Base-by-base conservation (phyloP, 164 flowering plant species). In the Umbellularia californica region DNA sequence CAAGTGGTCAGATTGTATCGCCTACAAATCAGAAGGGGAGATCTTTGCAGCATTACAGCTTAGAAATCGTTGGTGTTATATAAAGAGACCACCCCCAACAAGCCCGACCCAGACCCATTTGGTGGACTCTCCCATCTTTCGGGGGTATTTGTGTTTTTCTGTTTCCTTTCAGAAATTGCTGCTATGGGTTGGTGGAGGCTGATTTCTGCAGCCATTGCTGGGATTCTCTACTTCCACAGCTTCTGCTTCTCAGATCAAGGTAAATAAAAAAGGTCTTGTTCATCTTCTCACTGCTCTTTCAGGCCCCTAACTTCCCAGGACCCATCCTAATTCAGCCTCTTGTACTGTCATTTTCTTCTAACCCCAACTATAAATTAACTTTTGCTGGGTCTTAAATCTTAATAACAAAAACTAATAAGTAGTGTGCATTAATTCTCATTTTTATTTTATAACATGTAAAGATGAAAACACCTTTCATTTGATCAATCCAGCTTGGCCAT, bases 161-260 rank as follows among this genome's bases (percentile, higher is more conserved):
- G 27, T 67, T 67, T 67, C 69, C 69, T 0, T 33, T 15, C 22
- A 67, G 69, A 28, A 20, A 11, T 64, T 30, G 28, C 11, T 33
- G 69, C 1, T n/a, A 27, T 67, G 28, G 24, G 69, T 9, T 69
- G 35, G 76, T 67, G n/a, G 47, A 70, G 65, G 62, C 64, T 74
- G 65, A 20, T 70, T 65, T 33, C n/a, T 58, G 69, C 58, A 2
- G 50, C 68, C 65, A 65, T 74, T 71, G 58, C 52, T 58, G 71
- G 55, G 11, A 28, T 70, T 30, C 74, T 78, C 50, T 66, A 41
- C 70, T 50, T 75, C 24, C 75, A 70, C 58, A 75, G 69, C 62
- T 67, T 66, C 69, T 71, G 74, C 51, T 68, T 23, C 67, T 71
- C 80, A 14, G 72, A 78, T 22, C 74, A 70, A 71, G 77, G 80